Evolutionary conservation across 768 basidiomycete genomes (phyloP).

Genomic region (Hemileccinum rubropunctum): DNA sequence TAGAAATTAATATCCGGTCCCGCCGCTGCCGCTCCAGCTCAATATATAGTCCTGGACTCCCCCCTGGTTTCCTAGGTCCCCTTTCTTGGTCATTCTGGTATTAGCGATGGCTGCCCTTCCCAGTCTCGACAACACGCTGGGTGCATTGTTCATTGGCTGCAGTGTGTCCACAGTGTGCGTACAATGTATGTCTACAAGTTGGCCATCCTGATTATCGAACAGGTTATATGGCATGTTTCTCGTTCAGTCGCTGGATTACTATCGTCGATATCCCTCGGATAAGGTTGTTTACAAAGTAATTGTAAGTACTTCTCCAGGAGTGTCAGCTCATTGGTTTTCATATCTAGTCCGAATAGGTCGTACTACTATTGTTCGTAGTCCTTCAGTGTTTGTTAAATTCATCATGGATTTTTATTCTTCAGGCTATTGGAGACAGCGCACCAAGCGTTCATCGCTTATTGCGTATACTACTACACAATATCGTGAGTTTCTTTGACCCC

Average conservation of each 20-base stretch:
- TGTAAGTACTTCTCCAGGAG: constrained; percentile 36
- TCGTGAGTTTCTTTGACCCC: constrained; percentile 37
- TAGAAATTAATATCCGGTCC: not conserved
- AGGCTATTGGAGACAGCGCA: constrained; percentile 50
- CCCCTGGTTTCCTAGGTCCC: not conserved
- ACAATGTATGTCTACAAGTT: not conserved
- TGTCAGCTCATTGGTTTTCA: not conserved
- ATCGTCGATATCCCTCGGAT: constrained; percentile 53
- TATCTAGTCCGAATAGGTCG: constrained; percentile 24
- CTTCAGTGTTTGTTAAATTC: not conserved
- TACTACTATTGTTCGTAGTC: constrained; percentile 30
- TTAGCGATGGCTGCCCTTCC: constrained; percentile 14
- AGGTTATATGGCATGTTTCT: constrained; percentile 52
- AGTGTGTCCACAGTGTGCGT: constrained; percentile 41
- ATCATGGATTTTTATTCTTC: not conserved
- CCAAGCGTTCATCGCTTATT: constrained; percentile 50
- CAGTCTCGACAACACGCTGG: constrained; percentile 49
- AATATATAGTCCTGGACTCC: not conserved
- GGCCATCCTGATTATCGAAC: constrained; percentile 25
- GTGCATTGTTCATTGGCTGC: constrained; percentile 60
- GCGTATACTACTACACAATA: constrained; percentile 53
- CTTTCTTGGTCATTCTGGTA: not conserved
- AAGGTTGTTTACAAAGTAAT: constrained; percentile 46
- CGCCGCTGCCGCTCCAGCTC: not conserved
- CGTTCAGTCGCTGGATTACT: constrained; percentile 55